Percentiles rank a stretch among this genome's conserved stretches.
Conservation (phyloP, 2,329 filamentous ascomycete genomes). For the Botrytis tulipae region DNA sequence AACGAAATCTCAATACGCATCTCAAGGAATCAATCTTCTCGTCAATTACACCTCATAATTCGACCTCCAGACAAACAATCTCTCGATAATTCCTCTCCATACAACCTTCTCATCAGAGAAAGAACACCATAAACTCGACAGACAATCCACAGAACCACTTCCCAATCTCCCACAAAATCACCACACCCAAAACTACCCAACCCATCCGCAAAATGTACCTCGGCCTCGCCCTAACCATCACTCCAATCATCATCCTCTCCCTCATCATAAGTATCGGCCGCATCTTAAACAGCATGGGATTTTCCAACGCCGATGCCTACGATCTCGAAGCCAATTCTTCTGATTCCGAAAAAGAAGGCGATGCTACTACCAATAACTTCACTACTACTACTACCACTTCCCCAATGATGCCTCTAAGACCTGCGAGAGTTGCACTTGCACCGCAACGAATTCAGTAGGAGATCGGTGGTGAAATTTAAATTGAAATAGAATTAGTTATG, state of each 20-base stretch:
- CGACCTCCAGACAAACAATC: no score
- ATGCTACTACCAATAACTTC: not conserved
- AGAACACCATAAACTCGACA: fast-evolving
- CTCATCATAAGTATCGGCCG: not conserved
- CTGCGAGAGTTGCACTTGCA: not conserved
- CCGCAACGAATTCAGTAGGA: not conserved
- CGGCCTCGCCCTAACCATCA: not conserved
- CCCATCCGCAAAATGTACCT: not conserved
- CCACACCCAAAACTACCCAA: not conserved
- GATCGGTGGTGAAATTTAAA: no score
- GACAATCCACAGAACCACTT: not conserved
- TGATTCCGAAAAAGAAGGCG: not conserved
- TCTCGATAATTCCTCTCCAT: fast-evolving
- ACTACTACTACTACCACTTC: not conserved
- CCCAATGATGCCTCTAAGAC: not conserved
- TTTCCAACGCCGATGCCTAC: no score
- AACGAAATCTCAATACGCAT: not conserved
- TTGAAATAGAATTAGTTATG: not conserved
- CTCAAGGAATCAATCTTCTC: no score
- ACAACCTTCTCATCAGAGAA: not conserved
- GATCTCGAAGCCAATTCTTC: not conserved
- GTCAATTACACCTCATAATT: not conserved
- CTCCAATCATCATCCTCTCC: not conserved
- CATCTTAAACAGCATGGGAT: no score
- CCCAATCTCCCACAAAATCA: not conserved